Percentiles rank a stretch among this genome's conserved stretches.
Evolutionary conservation across 495 filamentous ascomycete genomes (phyloP).

Genomic region (Podospora didyma): DNA sequence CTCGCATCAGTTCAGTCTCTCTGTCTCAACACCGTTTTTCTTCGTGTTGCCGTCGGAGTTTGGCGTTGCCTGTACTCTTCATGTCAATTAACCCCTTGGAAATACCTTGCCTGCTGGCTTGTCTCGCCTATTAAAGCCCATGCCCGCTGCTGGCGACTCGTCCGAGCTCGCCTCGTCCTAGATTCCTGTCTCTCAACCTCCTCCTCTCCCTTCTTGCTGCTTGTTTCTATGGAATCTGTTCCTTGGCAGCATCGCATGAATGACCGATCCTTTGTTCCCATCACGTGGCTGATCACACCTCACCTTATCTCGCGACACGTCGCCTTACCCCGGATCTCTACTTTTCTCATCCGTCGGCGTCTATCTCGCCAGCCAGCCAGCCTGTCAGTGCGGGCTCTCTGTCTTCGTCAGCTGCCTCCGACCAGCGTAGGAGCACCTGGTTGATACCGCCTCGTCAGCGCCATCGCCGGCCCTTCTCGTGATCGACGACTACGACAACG

Average conservation of each 20-base stretch:
- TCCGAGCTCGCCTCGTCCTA: background rate
- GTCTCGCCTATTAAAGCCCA: background rate
- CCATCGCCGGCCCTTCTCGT: background rate
- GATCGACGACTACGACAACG: background rate
- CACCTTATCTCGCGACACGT: too few species aligned
- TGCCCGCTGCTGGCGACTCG: background rate
- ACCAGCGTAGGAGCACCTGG: background rate
- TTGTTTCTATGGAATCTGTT: background rate
- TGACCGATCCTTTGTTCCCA: too few species aligned
- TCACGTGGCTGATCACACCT: too few species aligned
- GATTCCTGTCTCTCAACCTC: background rate
- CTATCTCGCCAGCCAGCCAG: background rate
- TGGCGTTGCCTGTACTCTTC: too few species aligned
- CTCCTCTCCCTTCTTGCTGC: background rate
- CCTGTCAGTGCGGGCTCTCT: background rate
- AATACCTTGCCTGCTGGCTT: background rate
- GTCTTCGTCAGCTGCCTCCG: background rate
- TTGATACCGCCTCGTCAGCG: background rate
- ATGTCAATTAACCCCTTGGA: background rate
- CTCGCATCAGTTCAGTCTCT: background rate
- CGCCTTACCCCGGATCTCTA: background rate
- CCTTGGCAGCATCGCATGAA: background rate
- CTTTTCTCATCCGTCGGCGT: background rate
- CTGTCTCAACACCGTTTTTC: background rate
- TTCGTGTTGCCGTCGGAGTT: background rate